Evolutionary conservation across 2,329 filamentous ascomycete species (phyloP), one percentile per base, ranked within the genome.

Genomic region (Epicoccum nigrum): DNA sequence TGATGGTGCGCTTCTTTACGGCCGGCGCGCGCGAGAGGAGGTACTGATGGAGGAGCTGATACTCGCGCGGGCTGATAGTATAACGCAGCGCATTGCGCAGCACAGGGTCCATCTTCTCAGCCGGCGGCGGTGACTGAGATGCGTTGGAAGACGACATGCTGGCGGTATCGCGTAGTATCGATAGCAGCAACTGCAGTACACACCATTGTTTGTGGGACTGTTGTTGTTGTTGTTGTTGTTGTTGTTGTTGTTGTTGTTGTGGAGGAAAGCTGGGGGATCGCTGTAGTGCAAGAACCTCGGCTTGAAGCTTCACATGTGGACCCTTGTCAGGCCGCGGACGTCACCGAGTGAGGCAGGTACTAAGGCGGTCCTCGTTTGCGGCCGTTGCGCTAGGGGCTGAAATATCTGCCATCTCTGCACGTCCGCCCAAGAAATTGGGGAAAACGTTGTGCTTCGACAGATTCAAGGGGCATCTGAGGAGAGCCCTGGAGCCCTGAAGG

Each of bases 11-110:
- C 56, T 79, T 81, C 76, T 83, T 74, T 67, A 88, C 73, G 64
- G 81, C 74, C 77, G 79, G 75, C 4, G 89, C 87, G 38, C 87
- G 85, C 54, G 89, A 91, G 42, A 94, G 81, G 45, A 96, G 82
- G 68, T 92, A 92, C 67, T 88, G 87, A 73, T 96, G 91, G 15
- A 97, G 83, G 1, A 87, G 78, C 60, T 90, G 87, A 74, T 97
- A 97, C 73, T 97, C 92, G 72, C 87, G 86, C 33, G 90, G 86
- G 69, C 92, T 91, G 45, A 86, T 74, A 51, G 89, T 94, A 75
- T 96, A 92, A 60, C 92, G 87, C 52, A 97, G 81, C 34, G 90
- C 87, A 73, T 94, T 95, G 73, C 90, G 89, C 49, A 95, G 81
- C 56, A 95, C 81, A 4, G 89, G 88, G 60, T 93, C 88, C 53